Base-by-base conservation (phyloP, 805 yeast genomes). In the Saccharomycopsis javanensis region DNA sequence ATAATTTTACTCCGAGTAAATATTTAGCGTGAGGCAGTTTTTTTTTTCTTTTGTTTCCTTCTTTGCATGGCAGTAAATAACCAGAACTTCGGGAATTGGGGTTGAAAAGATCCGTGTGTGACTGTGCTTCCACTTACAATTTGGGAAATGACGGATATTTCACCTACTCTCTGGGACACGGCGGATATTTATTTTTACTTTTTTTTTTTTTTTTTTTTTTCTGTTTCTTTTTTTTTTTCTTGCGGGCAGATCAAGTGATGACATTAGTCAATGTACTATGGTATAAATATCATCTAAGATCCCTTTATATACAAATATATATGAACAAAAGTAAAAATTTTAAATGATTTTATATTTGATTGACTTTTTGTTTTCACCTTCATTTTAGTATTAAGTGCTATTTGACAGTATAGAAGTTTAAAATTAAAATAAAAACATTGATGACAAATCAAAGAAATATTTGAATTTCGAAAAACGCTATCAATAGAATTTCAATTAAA, bases 131-230 rank as follows among this genome's bases (percentile, higher is more conserved):
- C 23, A 23, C 16, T n/a, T 35, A 42, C 15, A 4, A 28, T 8
- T 28, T 42, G 48, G 48, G 48, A 42, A 42, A 42, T 42, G 48
- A 42, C 48, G 48, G 48, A 42, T 42, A 42, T 42, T 42, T 42
- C 48, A 42, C 20, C 48, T 42, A 28, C 28, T 27, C 48, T 42
- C 48, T 42, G 48, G 48, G 23, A 42, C 48, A 23, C 48, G 48
- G 48, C 48, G 25, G 48, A 42, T 20, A 42, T 42, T 42, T 42
- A 42, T 42, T 42, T 23, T 20, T 42, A 42, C 48, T 42, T 42
- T 37, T 37, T 37, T 16, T 35, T 35, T 35, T 38, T 16, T 18
- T 38, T 38, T 38, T 38, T 18, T 38, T 38, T 38, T n/a, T 23
- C 11, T 42, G 10, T n/a, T 42, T 42, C 18, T 37, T 37, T 16